These are phyloP conservation scores for Rhipidocladum racemiflorum DNA, from an alignment of 176 grass and related monocot species.

Conservation along the genomic window DNA sequence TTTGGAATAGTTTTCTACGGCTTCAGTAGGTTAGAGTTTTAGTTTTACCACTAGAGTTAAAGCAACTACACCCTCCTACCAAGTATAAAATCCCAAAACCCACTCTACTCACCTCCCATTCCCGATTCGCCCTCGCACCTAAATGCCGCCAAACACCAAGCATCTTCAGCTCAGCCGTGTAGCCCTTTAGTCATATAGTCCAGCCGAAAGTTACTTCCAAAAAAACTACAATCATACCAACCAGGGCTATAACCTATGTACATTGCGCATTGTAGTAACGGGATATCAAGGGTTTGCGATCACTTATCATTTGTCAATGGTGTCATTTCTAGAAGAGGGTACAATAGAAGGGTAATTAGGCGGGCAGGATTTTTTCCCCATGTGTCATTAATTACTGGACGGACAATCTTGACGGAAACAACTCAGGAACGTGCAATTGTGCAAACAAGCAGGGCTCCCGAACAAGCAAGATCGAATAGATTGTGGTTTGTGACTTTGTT, in stretches of 20 bases:
- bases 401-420: background rate
- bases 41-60: no score
- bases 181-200: no score
- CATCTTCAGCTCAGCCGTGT: no score
- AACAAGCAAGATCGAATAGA: background rate
- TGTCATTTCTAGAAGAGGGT: background rate
- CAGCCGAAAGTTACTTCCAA: no score
- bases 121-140: no score
- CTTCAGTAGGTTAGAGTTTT: no score
- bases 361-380: background rate
- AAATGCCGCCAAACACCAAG: no score
- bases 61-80: no score
- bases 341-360: background rate
- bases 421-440: background rate
- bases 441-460: background rate
- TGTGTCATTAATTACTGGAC: background rate
- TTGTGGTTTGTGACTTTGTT: background rate
- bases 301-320: background rate
- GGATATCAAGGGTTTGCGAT: background rate
- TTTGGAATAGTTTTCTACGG: no score
- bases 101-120: no score
- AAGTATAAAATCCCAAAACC: no score
- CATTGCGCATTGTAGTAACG: background rate
- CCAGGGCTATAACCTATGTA: background rate
- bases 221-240: no score